phyloP scores from a whole-genome alignment of 1,284 basidiomycete genomes.

The Austropuccinia psidii region DNA sequence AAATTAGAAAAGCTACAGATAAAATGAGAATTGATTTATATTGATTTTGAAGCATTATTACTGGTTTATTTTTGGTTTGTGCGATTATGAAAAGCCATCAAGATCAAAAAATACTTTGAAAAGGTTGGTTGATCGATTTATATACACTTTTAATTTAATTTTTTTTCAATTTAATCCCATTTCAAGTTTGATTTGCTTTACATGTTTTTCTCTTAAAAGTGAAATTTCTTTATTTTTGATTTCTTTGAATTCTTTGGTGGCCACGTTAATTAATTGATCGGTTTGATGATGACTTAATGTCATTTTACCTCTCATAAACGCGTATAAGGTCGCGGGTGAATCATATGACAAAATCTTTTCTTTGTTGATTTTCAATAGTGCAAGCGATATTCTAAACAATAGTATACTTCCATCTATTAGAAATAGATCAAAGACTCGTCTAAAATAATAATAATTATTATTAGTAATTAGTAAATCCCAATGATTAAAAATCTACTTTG shows the following conservation, averaged over 20 bases:
- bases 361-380: slow-evolving; percentile 75
- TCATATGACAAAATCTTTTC: slow-evolving; percentile 70
- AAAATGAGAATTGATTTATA: too few species aligned
- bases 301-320: slow-evolving; percentile 65
- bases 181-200: slow-evolving; percentile 18
- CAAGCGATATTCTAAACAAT: slow-evolving; percentile 71
- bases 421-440: slow-evolving; percentile 61
- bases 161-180: slow-evolving; percentile 15
- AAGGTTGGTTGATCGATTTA: too few species aligned
- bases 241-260: slow-evolving; percentile 4
- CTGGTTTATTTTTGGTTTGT: too few species aligned
- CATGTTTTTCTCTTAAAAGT: neutral
- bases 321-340: slow-evolving; percentile 76
- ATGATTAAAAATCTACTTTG: neutral
- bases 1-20: too few species aligned
- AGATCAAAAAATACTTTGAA: too few species aligned
- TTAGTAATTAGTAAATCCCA: slow-evolving; percentile 30
- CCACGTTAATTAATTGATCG: slow-evolving; percentile 75
- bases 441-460: neutral
- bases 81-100: too few species aligned
- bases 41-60: too few species aligned
- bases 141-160: too few species aligned
- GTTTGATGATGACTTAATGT: slow-evolving; percentile 86
- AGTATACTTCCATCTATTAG: slow-evolving; percentile 74
- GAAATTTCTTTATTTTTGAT: slow-evolving; percentile 19